phyloP scores from a whole-genome alignment of 2,329 filamentous ascomycete species.

The Byssoonygena ceratinophila region DNA sequence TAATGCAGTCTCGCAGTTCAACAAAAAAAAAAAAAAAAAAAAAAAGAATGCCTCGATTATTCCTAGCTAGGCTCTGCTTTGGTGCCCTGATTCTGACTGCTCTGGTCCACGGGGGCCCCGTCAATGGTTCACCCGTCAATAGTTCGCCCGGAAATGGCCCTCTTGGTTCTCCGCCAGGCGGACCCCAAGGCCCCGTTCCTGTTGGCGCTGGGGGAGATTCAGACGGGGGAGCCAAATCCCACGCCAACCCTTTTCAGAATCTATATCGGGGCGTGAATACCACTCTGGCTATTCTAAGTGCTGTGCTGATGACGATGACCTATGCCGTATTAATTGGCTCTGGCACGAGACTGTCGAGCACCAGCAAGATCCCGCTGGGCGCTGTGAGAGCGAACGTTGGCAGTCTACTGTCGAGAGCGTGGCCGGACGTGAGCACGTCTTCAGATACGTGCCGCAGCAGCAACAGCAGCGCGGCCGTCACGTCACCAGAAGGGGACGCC shows the following conservation, averaged over 20 bases:
- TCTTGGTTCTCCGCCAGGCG: conserved; percentile 5
- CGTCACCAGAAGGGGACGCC: background rate
- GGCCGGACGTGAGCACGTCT: conserved; percentile 7
- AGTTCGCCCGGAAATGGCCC: conserved; percentile 4
- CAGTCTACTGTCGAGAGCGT: conserved; percentile 4
- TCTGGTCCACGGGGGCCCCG: background rate
- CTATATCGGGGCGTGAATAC: conserved; percentile 6
- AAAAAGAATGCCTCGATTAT: background rate
- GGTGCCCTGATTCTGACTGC: background rate
- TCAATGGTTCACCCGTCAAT: background rate
- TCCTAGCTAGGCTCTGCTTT: background rate
- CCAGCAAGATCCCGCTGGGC: conserved; percentile 9
- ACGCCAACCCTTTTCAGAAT: background rate
- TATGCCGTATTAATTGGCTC: conserved; percentile 11
- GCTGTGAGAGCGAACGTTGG: conserved; percentile 4
- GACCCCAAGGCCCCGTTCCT: conserved; percentile 6
- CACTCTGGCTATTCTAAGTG: conserved; percentile 4
- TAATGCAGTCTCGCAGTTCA: no score
- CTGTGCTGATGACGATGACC: conserved; percentile 9
- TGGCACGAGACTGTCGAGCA: conserved; percentile 9
- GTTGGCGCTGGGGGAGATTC: conserved; percentile 6
- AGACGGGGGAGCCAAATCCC: background rate
- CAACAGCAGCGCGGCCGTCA: background rate
- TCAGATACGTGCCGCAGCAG: background rate
- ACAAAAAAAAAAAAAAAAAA: background rate